Evolutionary conservation across 2,329 filamentous ascomycete genomes (phyloP).

Genomic region (Colletotrichum falcatum): DNA sequence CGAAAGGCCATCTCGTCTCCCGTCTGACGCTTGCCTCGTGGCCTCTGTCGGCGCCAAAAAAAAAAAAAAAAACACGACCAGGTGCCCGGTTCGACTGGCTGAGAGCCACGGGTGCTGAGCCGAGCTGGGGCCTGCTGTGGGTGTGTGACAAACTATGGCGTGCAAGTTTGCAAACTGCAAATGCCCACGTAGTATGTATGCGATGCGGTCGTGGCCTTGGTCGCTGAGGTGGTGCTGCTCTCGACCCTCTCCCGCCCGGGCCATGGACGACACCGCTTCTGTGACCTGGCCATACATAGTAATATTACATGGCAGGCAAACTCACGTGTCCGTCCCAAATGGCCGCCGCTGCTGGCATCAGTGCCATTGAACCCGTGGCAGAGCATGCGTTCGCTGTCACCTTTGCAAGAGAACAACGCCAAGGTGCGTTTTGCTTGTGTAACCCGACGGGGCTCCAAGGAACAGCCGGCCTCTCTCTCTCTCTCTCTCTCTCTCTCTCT

Average conservation of each 20-base stretch:
- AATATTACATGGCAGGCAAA: too few species aligned
- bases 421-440: not conserved
- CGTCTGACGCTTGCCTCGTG: slow-evolving; percentile 10
- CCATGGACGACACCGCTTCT: not conserved
- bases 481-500: not conserved
- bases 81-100: slow-evolving; percentile 10
- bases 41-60: not conserved
- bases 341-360: too few species aligned
- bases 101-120: slow-evolving; percentile 10
- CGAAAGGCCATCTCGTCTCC: too few species aligned
- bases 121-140: not conserved
- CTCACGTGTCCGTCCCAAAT: slow-evolving; percentile 9
- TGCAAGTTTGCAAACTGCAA: not conserved
- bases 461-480: not conserved
- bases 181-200: not conserved
- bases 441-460: slow-evolving; percentile 25
- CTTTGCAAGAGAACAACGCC: not conserved
- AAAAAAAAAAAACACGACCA: too few species aligned
- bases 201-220: not conserved
- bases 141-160: not conserved
- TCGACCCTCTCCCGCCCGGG: slow-evolving; percentile 3
- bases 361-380: too few species aligned
- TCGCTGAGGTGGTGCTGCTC: too few species aligned
- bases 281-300: not conserved
- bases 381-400: not conserved